These are phyloP conservation scores for Leptodontidium sp. DNA, from an alignment of 2,329 filamentous ascomycete genomes.

Conservation along the genomic window DNA sequence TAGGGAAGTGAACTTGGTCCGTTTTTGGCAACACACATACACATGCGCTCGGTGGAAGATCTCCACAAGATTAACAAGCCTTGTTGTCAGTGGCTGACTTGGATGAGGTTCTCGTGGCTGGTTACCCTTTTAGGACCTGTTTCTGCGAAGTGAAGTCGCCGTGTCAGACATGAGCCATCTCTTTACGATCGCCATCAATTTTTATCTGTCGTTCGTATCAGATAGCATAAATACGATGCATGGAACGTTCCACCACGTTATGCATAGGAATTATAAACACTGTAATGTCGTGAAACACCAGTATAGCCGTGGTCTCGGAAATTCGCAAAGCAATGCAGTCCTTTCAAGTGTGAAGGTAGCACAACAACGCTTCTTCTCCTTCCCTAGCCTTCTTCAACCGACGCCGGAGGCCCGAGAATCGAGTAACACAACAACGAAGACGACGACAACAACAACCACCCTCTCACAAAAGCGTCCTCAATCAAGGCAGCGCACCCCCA, in stretches of 20 bases:
- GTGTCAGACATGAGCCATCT: conserved; percentile 1
- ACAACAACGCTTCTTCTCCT: conserved; percentile 5
- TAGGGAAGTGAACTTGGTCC: background rate
- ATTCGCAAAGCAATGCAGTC: background rate
- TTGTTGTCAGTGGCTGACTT: background rate
- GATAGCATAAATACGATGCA: background rate
- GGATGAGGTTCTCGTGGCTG: background rate
- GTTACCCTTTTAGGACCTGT: background rate
- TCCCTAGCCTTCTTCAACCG: background rate
- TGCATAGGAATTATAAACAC: background rate
- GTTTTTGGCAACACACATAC: background rate
- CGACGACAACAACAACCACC: background rate
- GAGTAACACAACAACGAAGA: conserved; percentile 1
- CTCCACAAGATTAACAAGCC: background rate
- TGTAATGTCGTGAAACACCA: conserved; percentile 3
- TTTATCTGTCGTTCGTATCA: background rate
- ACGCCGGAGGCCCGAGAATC: background rate
- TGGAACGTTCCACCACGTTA: background rate
- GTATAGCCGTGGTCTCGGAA: conserved; percentile 6
- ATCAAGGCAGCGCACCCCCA: background rate
- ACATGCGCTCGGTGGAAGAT: background rate
- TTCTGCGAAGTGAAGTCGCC: conserved; percentile 3
- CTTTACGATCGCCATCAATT: conserved; percentile 5
- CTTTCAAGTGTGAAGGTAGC: background rate
- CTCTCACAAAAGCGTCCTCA: background rate